Evolutionary conservation across 1,139 yeast genomes (phyloP).

Genomic region (Candida pseudoviswanathii): DNA sequence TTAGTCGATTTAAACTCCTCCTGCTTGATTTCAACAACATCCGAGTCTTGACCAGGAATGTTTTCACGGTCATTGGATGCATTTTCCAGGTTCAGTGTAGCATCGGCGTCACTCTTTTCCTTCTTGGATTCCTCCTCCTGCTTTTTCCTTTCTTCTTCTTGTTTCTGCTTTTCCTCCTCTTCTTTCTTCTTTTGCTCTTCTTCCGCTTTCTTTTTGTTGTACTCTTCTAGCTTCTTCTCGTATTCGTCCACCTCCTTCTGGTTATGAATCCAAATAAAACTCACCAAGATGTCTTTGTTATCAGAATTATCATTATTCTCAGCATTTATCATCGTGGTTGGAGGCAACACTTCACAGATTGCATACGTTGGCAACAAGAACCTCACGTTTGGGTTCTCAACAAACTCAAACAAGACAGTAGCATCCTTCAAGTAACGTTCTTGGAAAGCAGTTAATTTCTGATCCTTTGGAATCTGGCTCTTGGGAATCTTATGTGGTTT

Average conservation of each 20-base stretch:
- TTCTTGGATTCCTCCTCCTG: slow-evolving; percentile 18
- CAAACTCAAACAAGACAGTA: slow-evolving; percentile 80
- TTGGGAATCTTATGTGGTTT: slow-evolving; percentile 21
- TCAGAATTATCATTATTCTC: slow-evolving; percentile 31
- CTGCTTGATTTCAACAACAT: slow-evolving; percentile 9
- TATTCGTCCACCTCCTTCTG: slow-evolving; percentile 50
- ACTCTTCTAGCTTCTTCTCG: slow-evolving; percentile 39
- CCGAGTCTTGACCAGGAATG: neutral
- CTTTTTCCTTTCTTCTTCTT: slow-evolving; percentile 55
- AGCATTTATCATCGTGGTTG: slow-evolving; percentile 21
- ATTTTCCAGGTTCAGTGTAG: neutral
- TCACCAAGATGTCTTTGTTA: slow-evolving; percentile 56
- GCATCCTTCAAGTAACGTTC: slow-evolving; percentile 70
- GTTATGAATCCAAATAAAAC: slow-evolving; percentile 64
- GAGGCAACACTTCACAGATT: slow-evolving; percentile 61
- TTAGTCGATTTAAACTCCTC: slow-evolving; percentile 5
- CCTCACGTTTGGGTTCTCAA: slow-evolving; percentile 76
- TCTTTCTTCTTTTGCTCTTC: slow-evolving; percentile 14
- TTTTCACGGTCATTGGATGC: neutral
- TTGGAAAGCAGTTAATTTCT: slow-evolving; percentile 71
- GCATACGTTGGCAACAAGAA: slow-evolving; percentile 76
- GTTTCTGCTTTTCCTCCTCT: slow-evolving; percentile 18
- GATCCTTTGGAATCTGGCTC: slow-evolving; percentile 37
- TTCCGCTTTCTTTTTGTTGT: slow-evolving; percentile 27
- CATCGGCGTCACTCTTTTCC: slow-evolving; percentile 13